Conservation (phyloP, 2,329 filamentous ascomycete species). For the Samsoniella hepiali region DNA sequence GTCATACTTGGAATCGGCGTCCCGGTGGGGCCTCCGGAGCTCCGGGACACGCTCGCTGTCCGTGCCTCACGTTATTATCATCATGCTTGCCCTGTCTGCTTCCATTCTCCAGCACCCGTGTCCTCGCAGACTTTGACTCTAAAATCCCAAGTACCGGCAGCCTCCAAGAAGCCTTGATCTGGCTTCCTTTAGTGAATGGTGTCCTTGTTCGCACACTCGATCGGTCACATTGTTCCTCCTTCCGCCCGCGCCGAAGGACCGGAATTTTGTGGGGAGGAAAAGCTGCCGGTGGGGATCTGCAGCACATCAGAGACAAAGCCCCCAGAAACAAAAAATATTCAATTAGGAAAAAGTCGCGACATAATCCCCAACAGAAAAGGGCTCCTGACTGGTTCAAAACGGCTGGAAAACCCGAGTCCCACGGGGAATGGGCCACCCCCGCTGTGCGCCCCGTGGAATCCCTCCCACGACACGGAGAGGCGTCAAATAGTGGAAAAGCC, state of each 20-base stretch:
- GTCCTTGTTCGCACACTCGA: too few species aligned
- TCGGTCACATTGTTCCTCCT: too few species aligned
- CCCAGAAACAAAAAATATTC: too few species aligned
- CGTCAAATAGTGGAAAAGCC: not conserved
- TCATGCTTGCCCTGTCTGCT: not conserved
- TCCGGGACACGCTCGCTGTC: conserved; percentile 3
- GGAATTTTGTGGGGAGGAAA: not conserved
- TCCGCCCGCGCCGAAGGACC: not conserved
- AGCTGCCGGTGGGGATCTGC: not conserved
- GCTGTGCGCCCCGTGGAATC: not conserved
- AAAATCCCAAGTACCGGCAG: too few species aligned
- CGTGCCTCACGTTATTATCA: not conserved
- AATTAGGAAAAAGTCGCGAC: not conserved
- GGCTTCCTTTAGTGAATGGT: too few species aligned
- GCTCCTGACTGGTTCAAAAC: not conserved
- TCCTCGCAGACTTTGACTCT: too few species aligned
- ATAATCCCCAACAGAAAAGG: conserved; percentile 4
- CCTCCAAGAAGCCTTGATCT: too few species aligned
- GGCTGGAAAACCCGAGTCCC: not conserved
- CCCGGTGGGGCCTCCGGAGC: conserved; percentile 2
- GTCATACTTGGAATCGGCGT: conserved; percentile 2
- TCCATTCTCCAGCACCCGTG: not conserved
- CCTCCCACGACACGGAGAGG: not conserved
- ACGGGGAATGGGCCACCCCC: not conserved
- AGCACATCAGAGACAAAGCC: not conserved